A percentile compares a stretch with the other conserved stretches of the same genome.
phyloP scores from a whole-genome alignment of 345 rosid genomes.

The Psidium guajava region DNA sequence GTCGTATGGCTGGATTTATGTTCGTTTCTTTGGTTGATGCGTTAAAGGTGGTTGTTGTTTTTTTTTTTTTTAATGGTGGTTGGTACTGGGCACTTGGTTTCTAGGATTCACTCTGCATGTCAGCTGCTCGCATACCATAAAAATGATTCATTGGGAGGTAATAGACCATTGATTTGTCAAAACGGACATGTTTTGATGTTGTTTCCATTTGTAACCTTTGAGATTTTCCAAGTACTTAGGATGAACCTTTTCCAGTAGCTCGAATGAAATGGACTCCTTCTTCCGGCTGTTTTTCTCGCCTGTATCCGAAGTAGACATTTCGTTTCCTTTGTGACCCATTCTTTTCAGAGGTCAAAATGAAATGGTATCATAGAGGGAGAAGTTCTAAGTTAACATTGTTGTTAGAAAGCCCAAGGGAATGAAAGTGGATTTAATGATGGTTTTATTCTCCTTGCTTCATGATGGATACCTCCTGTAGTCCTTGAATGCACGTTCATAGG shows the following conservation, averaged over 20 bases:
- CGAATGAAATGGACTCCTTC: neutral
- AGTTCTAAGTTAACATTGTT: neutral
- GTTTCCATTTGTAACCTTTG: neutral
- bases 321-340: neutral
- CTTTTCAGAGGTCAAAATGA: neutral
- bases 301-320: neutral
- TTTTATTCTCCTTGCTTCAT: neutral
- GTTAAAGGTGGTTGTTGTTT: too few relatives aligned
- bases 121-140: too few relatives aligned
- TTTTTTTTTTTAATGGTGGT: too few relatives aligned
- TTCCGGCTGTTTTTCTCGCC: neutral
- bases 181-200: neutral
- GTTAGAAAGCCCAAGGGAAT: neutral
- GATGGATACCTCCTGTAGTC: neutral
- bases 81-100: neutral
- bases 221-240: neutral
- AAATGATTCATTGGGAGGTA: neutral
- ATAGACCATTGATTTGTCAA: neutral
- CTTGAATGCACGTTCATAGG: neutral
- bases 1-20: too few relatives aligned
- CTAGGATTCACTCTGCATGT: neutral
- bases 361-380: neutral
- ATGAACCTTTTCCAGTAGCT: neutral
- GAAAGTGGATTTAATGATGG: neutral
- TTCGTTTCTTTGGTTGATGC: too few relatives aligned